Evolutionary conservation across 495 filamentous ascomycete species (phyloP), one percentile per base, ranked within the genome.

Genomic region (Schizothecium vesticola): DNA sequence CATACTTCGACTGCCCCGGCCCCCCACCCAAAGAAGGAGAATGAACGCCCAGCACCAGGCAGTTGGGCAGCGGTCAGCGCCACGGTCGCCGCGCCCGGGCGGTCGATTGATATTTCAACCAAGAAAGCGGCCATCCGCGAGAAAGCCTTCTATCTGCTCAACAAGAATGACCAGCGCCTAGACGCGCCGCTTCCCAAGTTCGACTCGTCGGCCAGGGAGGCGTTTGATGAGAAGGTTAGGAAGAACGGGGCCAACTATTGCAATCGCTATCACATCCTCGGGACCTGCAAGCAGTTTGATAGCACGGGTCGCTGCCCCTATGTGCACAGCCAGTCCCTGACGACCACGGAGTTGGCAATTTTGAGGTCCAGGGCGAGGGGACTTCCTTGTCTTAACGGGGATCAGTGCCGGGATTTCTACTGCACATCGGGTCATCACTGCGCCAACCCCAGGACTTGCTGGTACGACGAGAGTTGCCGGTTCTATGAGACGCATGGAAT

Each of bases 361-460:
- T 59, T 80, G 16, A 66, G 63, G 26, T 58, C 63, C 19, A 77
- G 73, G 29, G 76, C 80, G 3, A 69, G 80, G 0, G 69, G 69
- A 21, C 61, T 74, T 0, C 58, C 67, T 0, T 82, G 80, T 58
- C 29, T 31, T 11, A 51, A 64, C 9, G 68, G 68, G 11, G 61
- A 59, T 6, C 16, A 59, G 0, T 82, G 80, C 66, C 63, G 65
- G 1, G 74, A 78, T 1, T 10, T 67, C 11, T 68, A 63, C 4
- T 82, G 80, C 68, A 69, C 67, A 23, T 71, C 75, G 21, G 79
- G 78, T 25, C 80, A 82, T 33, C 74, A 78, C 56, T 80, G 79
- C 63, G n/a, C 56, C 6, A 74, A 67, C 29, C 61, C 65, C 4
- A 66, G 69, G 1, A 56, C 66, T 8, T 77, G 75, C 31, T 71